Conservation (phyloP, 2,329 filamentous ascomycete species). For the Aspergillus unguis region DNA sequence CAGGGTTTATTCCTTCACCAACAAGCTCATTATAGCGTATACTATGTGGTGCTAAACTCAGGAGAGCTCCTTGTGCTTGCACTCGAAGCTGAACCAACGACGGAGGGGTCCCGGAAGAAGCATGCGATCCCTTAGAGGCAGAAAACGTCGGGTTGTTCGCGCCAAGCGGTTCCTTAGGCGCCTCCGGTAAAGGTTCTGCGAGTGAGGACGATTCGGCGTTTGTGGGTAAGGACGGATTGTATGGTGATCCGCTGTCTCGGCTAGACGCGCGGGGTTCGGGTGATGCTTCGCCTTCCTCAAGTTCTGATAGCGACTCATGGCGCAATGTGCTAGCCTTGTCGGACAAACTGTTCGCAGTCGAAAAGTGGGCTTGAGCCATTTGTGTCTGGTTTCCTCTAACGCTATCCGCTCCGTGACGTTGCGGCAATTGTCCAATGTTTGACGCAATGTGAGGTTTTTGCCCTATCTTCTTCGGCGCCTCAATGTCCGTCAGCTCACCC, state of each 20-base stretch:
- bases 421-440: not conserved
- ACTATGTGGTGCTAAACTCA: conserved; percentile 60
- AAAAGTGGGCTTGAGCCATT: not conserved
- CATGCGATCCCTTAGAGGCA: not conserved
- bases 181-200: conserved; percentile 11
- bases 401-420: not conserved
- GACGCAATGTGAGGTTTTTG: not conserved
- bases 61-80: conserved; percentile 63
- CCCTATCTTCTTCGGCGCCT: conserved; percentile 35
- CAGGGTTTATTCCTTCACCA: conserved; percentile 66
- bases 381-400: not conserved
- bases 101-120: conserved; percentile 14
- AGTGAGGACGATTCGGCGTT: conserved; percentile 19
- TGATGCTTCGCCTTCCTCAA: conserved; percentile 28
- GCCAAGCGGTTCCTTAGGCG: not conserved
- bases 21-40: conserved; percentile 72
- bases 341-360: not conserved
- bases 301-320: conserved; percentile 13
- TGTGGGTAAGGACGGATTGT: conserved; percentile 33
- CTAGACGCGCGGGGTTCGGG: conserved; percentile 20
- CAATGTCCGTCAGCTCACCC: conserved; percentile 71
- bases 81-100: conserved; percentile 39
- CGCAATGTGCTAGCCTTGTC: not conserved
- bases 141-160: conserved; percentile 11
- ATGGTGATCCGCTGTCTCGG: conserved; percentile 36